Percentiles rank a stretch among this genome's conserved stretches.
These are phyloP conservation scores for Macrolepiota albuminosa DNA, from an alignment of 768 basidiomycete species.

Conservation along the genomic window DNA sequence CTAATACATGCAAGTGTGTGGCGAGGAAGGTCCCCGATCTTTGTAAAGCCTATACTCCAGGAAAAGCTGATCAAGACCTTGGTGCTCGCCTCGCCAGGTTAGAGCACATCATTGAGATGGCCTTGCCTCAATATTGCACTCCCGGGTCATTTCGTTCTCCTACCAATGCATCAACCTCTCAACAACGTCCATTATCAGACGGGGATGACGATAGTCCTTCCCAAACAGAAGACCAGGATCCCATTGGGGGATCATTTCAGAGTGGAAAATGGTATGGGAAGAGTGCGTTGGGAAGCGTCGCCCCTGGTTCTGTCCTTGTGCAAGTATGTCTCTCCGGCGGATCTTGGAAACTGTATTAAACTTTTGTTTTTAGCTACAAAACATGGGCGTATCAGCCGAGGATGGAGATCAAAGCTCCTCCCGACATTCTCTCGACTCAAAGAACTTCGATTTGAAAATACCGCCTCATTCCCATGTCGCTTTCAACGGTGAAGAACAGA, in stretches of 20 bases:
- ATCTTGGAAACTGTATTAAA: neutral
- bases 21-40: constrained; percentile 84
- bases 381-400: constrained; percentile 17
- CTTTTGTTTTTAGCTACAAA: constrained; percentile 20
- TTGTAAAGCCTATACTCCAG: constrained; percentile 86
- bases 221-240: constrained; percentile 74
- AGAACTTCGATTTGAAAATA: constrained; percentile 11
- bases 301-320: constrained; percentile 73
- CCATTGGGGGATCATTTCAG: constrained; percentile 71
- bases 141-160: constrained; percentile 33
- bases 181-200: constrained; percentile 45
- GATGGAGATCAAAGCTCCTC: constrained; percentile 7
- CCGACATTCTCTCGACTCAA: constrained; percentile 9
- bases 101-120: constrained; percentile 77
- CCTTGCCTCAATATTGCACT: constrained; percentile 69
- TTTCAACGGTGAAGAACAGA: constrained; percentile 10
- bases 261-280: constrained; percentile 85
- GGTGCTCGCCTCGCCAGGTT: constrained; percentile 67
- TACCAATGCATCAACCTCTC: constrained; percentile 23
- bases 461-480: neutral
- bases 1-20: constrained; percentile 49
- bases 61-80: constrained; percentile 81
- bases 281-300: constrained; percentile 79
- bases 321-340: constrained; percentile 42
- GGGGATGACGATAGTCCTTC: constrained; percentile 66